Percentiles rank a stretch among this genome's conserved stretches.
Evolutionary conservation across 2,329 filamentous ascomycete species (phyloP).

Genomic region (Colletotrichum falcatum): DNA sequence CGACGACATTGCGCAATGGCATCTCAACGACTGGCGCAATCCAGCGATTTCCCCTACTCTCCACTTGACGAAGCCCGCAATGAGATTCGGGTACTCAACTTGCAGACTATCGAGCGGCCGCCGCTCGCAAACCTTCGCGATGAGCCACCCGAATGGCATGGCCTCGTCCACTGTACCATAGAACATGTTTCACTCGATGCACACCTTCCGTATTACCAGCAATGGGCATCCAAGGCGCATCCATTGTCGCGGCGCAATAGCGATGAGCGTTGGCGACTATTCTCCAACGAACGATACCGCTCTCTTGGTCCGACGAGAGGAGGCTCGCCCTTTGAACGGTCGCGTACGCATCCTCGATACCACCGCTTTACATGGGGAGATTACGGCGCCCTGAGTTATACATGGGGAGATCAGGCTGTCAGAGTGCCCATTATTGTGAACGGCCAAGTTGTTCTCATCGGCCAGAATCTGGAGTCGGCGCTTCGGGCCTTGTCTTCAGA

Average conservation of each 20-base stretch:
- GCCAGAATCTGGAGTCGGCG: constrained; percentile 25
- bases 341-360: constrained; percentile 21
- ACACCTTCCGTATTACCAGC: constrained; percentile 18
- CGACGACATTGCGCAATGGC: not conserved
- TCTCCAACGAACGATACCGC: constrained; percentile 29
- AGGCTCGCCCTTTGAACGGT: constrained; percentile 20
- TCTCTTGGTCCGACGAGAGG: constrained; percentile 16
- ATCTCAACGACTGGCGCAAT: not conserved
- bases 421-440: constrained; percentile 23
- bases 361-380: constrained; percentile 33
- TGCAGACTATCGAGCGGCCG: constrained; percentile 24
- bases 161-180: constrained; percentile 26
- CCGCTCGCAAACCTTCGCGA: constrained; percentile 24
- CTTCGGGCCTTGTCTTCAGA: constrained; percentile 29
- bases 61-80: constrained; percentile 20
- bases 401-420: constrained; percentile 26
- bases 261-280: constrained; percentile 28
- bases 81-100: constrained; percentile 29
- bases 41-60: constrained; percentile 1
- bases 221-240: constrained; percentile 10
- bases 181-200: constrained; percentile 30
- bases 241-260: constrained; percentile 19
- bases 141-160: constrained; percentile 31
- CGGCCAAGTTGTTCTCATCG: constrained; percentile 18
- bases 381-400: constrained; percentile 30